Evolutionary conservation across 306 rosid genomes (phyloP), one percentile per base, ranked within the genome.

Genomic region (Ormosia emarginata): DNA sequence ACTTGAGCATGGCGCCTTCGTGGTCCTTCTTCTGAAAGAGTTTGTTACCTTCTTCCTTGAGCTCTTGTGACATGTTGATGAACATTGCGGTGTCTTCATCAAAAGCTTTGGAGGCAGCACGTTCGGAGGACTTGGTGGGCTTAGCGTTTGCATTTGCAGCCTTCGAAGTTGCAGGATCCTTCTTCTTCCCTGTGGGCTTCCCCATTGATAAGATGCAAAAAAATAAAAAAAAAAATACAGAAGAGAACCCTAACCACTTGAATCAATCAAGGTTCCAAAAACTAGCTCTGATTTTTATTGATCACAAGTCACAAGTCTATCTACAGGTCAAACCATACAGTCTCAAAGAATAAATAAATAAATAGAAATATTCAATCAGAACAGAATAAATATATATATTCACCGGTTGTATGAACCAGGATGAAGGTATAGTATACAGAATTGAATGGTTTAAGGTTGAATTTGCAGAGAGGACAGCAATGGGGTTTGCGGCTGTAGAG

Each of bases 41-140:
- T 52, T 41, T 87, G 82, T 87, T 90, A 41, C 98, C 98, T 84
- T 91, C 98, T 63, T 94, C 97, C 46, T 87, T 86, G 9, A 94
- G 89, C 68, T 92, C 97, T 2, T 91, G 93, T 36, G 98, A 87
- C 98, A 94, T 94, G 89, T 74, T 92, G 82, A 94, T 90, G 91
- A 94, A 94, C 83, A 92, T 87, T 3, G 96, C 89, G 0, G 94
- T 94, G 85, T 94, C 98, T 36, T 91, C 94, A 75, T 94, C 98
- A 47, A 88, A 77, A 1, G 90, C 89, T 53, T 90, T 92, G 32
- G 83, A 71, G 75, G 85, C 63, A 24, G 85, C 63, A 24, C 87
- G 74, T 1, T 88, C 94, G 10, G 64, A 80, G 12, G 78, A 33
- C 67, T 86, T 74, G 1, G 39, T 41, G 73, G 6, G 78, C 71